Conservation (phyloP, 176 grass and related monocot species). For the Tillandsia leiboldiana region DNA sequence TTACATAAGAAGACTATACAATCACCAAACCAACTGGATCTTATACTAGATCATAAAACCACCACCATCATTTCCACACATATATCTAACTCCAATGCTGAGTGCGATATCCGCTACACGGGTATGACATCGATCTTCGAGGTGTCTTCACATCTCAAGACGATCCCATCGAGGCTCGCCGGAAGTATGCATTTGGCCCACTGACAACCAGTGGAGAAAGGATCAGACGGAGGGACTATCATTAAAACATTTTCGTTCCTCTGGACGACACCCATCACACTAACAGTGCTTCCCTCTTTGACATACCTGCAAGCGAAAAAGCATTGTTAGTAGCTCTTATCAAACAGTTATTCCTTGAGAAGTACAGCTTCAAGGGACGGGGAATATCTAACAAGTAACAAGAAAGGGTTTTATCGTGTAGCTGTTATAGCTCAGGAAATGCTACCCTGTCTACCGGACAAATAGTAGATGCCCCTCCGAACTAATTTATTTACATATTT, state of each 20-base stretch:
- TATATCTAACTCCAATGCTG: slow-evolving; percentile 39
- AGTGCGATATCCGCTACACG: slow-evolving; percentile 33
- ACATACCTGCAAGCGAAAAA: slow-evolving; percentile 55
- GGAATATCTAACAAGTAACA: too few relatives aligned
- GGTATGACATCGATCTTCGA: slow-evolving; percentile 84
- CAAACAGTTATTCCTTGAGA: neutral
- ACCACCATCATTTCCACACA: slow-evolving; percentile 59
- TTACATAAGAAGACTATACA: slow-evolving; percentile 49
- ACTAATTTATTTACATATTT: too few relatives aligned
- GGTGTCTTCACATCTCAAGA: slow-evolving; percentile 87
- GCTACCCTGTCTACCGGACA: too few relatives aligned
- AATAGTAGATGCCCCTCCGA: too few relatives aligned
- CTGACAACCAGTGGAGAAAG: slow-evolving; percentile 74
- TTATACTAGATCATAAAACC: slow-evolving; percentile 45
- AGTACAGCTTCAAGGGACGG: neutral
- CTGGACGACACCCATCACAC: slow-evolving; percentile 89
- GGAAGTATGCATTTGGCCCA: slow-evolving; percentile 67
- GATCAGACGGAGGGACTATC: slow-evolving; percentile 74
- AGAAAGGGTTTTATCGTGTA: too few relatives aligned
- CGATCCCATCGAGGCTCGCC: slow-evolving; percentile 62
- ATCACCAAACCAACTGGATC: slow-evolving; percentile 37
- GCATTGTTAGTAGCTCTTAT: neutral
- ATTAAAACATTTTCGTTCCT: slow-evolving; percentile 84
- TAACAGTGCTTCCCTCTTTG: slow-evolving; percentile 97
- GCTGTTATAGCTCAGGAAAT: too few relatives aligned